Evolutionary conservation across 1,139 yeast genomes (phyloP).

Genomic region (Geotrichum carabidarum): DNA sequence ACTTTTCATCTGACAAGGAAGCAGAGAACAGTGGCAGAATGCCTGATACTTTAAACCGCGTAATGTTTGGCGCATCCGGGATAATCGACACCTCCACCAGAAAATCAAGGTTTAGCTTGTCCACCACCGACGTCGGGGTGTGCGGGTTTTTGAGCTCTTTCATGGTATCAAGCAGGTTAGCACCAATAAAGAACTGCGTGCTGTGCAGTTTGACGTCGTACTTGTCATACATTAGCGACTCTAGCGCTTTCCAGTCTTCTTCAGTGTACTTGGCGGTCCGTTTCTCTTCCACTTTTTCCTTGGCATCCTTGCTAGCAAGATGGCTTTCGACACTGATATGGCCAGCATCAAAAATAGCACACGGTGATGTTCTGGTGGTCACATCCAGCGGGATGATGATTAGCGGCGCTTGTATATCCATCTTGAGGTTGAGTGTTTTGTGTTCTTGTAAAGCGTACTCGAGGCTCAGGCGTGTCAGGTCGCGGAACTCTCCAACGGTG

Average conservation of each 20-base stretch:
- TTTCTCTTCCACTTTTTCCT: constrained; percentile 65
- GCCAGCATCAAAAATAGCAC: constrained; percentile 91
- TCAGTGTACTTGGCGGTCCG: constrained; percentile 57
- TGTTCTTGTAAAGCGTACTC: constrained; percentile 93
- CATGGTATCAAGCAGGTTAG: constrained; percentile 70
- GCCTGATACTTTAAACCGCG: constrained; percentile 70
- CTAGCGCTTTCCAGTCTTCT: constrained; percentile 65
- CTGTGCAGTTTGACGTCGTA: constrained; percentile 72
- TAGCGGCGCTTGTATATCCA: constrained; percentile 91
- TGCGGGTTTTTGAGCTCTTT: constrained; percentile 35
- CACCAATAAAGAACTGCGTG: constrained; percentile 84
- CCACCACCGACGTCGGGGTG: constrained; percentile 56
- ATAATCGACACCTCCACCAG: constrained; percentile 74
- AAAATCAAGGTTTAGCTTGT: constrained; percentile 68
- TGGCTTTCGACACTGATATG: constrained; percentile 81
- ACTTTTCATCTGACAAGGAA: constrained; percentile 80
- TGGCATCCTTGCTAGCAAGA: constrained; percentile 62
- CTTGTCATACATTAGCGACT: constrained; percentile 84
- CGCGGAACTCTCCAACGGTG: constrained; percentile 83
- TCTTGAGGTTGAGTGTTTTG: constrained; percentile 74
- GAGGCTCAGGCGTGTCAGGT: constrained; percentile 85
- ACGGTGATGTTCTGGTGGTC: constrained; percentile 72
- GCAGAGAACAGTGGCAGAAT: constrained; percentile 70
- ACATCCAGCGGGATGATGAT: constrained; percentile 82
- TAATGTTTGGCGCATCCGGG: constrained; percentile 70